Base-by-base conservation (phyloP, 2,329 filamentous ascomycete genomes). In the Nothomitra cinnamomea region DNA sequence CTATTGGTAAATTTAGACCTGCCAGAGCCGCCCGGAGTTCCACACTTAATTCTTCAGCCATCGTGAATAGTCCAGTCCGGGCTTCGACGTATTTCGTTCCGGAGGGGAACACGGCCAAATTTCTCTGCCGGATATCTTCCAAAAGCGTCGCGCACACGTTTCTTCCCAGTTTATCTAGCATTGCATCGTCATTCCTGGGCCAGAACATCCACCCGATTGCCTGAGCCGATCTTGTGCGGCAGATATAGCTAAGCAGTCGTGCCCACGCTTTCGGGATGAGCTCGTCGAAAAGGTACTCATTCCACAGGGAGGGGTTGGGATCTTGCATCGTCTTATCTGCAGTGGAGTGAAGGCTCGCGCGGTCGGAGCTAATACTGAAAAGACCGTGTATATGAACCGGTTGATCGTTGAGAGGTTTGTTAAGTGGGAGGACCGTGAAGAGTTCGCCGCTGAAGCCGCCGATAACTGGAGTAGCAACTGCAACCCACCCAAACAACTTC, bases 301-400 rank as follows among this genome's bases (percentile, higher is more conserved):
- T 48, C 43, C 43, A 48, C 10, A 48, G 43, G 22, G 25, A 48
- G 1, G 43, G 43, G 12, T 21, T 48, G 13, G 8, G 22, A 13
- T 48, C 43, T 48, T 48, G 43, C 8, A 7, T 8, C 2, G 12
- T 28, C 22, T 48, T 48, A 28, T 62, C 61, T n/a, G 53, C 57
- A 7, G 55, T 52, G 10, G 55, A 58, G 53, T 63, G 59, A 17
- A 66, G 54, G 25, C 59, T 61, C 2, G 61, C 60, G 22, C 65
- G 60, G 54, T 67, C 64, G 0, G 65, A 63, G 0, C 63, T 61
- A 24, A 67, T 59, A 13, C 60, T 61, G 48, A 67, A 67, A 19
- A 64, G 54, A 3, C 63, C 65, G 52, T 67, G 65, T 8, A 67
- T 63, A 47, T 65, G 62, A 7, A 63, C 59, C n/a, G 64, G 64